Percentiles rank a stretch among this genome's conserved stretches.
Evolutionary conservation across 306 rosid species (phyloP).

Genomic region (Glycyrrhiza uralensis): DNA sequence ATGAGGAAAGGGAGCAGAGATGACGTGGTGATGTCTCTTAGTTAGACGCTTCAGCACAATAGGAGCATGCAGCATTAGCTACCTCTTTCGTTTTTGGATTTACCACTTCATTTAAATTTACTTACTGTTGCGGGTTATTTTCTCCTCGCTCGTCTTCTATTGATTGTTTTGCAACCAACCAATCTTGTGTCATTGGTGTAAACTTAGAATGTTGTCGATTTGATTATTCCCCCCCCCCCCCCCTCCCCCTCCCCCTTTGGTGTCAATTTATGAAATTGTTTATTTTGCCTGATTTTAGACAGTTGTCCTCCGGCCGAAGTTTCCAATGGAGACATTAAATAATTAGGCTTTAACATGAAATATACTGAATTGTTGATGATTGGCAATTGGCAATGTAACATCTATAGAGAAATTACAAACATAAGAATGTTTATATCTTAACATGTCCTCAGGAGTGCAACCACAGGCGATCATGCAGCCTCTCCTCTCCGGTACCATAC

Average conservation of each 20-base stretch:
- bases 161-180: conserved; percentile 7
- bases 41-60: conserved; percentile 23
- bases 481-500: conserved; percentile 43
- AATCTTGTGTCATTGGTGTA: conserved; percentile 21
- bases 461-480: conserved; percentile 49
- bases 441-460: conserved; percentile 32
- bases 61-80: conserved; percentile 27
- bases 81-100: background rate
- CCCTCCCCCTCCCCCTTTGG: too few species aligned
- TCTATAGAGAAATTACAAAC: conserved; percentile 17
- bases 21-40: conserved; percentile 11
- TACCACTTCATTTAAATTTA: conserved; percentile 12
- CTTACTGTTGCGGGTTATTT: background rate
- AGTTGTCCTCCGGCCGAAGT: background rate
- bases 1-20: conserved; percentile 17
- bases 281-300: background rate
- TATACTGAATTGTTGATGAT: background rate
- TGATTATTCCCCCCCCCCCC: too few species aligned
- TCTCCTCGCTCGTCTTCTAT: background rate
- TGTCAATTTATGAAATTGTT: background rate
- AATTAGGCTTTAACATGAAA: background rate
- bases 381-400: background rate
- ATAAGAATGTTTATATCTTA: background rate
- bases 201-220: background rate
- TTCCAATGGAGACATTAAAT: background rate